Percentiles rank a stretch among this genome's conserved stretches.
Conservation (phyloP, 2,329 filamentous ascomycete species). For the Stemphylium beticola region DNA sequence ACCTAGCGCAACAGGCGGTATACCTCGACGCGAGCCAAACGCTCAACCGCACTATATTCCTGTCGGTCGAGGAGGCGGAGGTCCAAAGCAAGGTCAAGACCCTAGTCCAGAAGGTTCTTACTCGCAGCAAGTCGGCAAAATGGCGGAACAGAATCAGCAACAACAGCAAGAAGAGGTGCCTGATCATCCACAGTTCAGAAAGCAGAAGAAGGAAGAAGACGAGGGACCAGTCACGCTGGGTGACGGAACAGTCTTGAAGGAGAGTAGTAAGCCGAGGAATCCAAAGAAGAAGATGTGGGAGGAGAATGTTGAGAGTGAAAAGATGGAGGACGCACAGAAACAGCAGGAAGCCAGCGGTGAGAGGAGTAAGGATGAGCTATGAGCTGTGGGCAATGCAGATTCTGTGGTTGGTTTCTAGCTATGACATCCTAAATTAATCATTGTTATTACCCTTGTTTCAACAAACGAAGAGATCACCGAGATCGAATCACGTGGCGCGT, state of each 20-base stretch:
- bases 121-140: constrained; percentile 42
- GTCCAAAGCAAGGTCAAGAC: constrained; percentile 51
- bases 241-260: constrained; percentile 54
- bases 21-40: constrained; percentile 40
- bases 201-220: constrained; percentile 30
- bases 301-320: constrained; percentile 49
- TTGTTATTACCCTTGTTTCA: not conserved
- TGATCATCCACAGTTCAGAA: constrained; percentile 33
- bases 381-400: not conserved
- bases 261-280: constrained; percentile 54
- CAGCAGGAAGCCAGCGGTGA: constrained; percentile 14
- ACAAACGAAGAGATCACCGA: too few species aligned
- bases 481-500: too few species aligned
- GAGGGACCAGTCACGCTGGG: constrained; percentile 48
- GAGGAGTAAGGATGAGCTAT: constrained; percentile 35
- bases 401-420: not conserved
- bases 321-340: constrained; percentile 33
- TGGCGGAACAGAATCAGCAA: constrained; percentile 31
- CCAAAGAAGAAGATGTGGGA: constrained; percentile 69
- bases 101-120: constrained; percentile 45
- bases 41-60: constrained; percentile 48
- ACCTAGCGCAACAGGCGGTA: constrained; percentile 51
- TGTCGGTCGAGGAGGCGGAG: constrained; percentile 59
- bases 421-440: not conserved
- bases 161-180: constrained; percentile 25